Percentiles rank a stretch among this genome's conserved stretches.
Conservation (phyloP, 768 basidiomycete species). For the Podaxis sp. region DNA sequence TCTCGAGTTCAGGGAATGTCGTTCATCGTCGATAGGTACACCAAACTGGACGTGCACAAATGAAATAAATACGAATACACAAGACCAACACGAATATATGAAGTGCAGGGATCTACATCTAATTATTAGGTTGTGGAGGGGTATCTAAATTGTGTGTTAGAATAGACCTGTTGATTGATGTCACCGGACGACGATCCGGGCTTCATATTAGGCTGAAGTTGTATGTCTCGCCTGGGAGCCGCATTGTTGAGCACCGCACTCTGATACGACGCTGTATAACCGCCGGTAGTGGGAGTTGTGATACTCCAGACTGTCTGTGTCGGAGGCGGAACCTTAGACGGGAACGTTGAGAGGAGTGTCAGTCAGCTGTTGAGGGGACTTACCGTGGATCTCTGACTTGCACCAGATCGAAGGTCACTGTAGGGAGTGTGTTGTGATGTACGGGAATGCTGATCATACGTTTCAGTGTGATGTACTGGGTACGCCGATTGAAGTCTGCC, state of each 20-base stretch:
- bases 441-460: conserved; percentile 21
- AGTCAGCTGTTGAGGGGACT: not conserved
- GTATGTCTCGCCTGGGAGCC: conserved; percentile 4
- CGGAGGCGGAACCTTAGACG: conserved; percentile 6
- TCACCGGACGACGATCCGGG: conserved; percentile 3
- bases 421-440: conserved; percentile 7
- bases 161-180: conserved; percentile 19
- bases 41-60: not conserved
- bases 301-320: conserved; percentile 21
- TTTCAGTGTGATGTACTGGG: conserved; percentile 17
- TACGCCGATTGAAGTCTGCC: conserved; percentile 17
- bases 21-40: not conserved
- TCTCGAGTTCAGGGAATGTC: not conserved
- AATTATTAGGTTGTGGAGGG: conserved; percentile 24
- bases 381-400: conserved; percentile 5
- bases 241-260: not conserved
- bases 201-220: not conserved
- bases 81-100: not conserved
- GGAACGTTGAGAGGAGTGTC: not conserved
- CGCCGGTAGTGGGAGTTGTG: conserved; percentile 16
- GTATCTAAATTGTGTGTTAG: conserved; percentile 26
- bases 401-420: conserved; percentile 6
- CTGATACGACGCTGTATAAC: conserved; percentile 13
- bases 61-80: conserved; percentile 10
- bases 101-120: not conserved